Percentiles rank a stretch among this genome's conserved stretches.
phyloP scores from a whole-genome alignment of 768 basidiomycete genomes.

The Solioccasus polychromus region DNA sequence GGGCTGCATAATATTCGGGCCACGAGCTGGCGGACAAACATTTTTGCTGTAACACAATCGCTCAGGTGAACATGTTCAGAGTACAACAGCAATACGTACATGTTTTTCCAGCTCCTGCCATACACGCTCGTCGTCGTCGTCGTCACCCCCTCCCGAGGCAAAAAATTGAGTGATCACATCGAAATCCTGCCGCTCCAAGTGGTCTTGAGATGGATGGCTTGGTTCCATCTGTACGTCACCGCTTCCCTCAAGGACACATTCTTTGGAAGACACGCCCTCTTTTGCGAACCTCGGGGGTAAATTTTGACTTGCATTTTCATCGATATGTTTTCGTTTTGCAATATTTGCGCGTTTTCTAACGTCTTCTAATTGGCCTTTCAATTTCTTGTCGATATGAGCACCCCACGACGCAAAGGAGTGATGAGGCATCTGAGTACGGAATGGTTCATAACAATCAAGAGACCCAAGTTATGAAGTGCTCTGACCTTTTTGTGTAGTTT shows the following conservation, averaged over 20 bases:
- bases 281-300: neutral
- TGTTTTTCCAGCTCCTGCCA: conserved; percentile 49
- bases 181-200: conserved; percentile 41
- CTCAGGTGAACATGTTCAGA: neutral
- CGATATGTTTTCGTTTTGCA: conserved; percentile 41
- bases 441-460: neutral
- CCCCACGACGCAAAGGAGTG: conserved; percentile 54
- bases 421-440: conserved; percentile 52
- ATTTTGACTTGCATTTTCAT: neutral
- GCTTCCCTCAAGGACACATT: neutral
- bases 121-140: conserved; percentile 44
- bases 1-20: conserved; percentile 50
- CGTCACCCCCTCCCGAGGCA: conserved; percentile 47
- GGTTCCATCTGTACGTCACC: neutral
- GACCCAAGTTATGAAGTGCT: neutral
- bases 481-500: conserved; percentile 48
- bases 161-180: conserved; percentile 54
- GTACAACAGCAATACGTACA: conserved; percentile 33
- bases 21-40: conserved; percentile 44
- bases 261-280: conserved; percentile 2
- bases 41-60: conserved; percentile 28
- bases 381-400: conserved; percentile 32
- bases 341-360: conserved; percentile 51
- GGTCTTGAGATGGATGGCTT: conserved; percentile 6
- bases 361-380: conserved; percentile 41